Percentiles rank a stretch among this genome's conserved stretches.
Evolutionary conservation across 2,329 filamentous ascomycete genomes (phyloP).

Genomic region (Arthrobotrys pseudoclavata): DNA sequence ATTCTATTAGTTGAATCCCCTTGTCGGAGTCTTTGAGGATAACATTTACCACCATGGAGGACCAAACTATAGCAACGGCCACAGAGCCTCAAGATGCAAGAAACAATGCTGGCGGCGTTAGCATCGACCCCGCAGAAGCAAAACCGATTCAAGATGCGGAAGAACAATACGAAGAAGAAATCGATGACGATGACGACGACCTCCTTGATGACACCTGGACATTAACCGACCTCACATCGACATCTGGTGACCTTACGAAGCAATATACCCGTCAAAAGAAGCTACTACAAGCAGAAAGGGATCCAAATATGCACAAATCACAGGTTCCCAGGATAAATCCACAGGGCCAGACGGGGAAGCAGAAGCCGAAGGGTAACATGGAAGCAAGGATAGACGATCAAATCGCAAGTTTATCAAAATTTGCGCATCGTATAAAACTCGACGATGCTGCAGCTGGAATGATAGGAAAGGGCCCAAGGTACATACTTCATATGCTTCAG

Average conservation of each 20-base stretch:
- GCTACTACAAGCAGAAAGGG: slow-evolving; percentile 71
- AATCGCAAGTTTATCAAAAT: slow-evolving; percentile 83
- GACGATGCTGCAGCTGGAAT: slow-evolving; percentile 74
- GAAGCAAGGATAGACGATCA: slow-evolving; percentile 86
- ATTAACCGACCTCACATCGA: slow-evolving; percentile 67
- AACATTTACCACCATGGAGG: slow-evolving; percentile 32
- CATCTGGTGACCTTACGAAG: slow-evolving; percentile 80
- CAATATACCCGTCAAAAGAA: slow-evolving; percentile 87
- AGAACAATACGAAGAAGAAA: slow-evolving; percentile 70
- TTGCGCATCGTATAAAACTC: slow-evolving; percentile 87
- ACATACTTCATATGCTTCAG: neutral
- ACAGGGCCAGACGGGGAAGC: slow-evolving; percentile 67
- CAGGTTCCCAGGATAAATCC: slow-evolving; percentile 78
- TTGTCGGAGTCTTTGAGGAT: neutral
- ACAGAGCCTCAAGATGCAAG: slow-evolving; percentile 6
- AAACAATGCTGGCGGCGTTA: neutral
- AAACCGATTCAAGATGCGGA: slow-evolving; percentile 19
- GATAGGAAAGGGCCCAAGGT: slow-evolving; percentile 68
- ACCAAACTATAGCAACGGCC: slow-evolving; percentile 8
- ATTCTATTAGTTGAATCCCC: neutral
- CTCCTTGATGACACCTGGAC: slow-evolving; percentile 69
- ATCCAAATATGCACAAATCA: slow-evolving; percentile 69
- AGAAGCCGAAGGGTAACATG: slow-evolving; percentile 83
- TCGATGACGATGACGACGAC: slow-evolving; percentile 67
- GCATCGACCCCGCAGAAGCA: slow-evolving; percentile 8